A percentile compares a stretch with the other conserved stretches of the same genome.
These are phyloP conservation scores for Periconia macrospinosa DNA, from an alignment of 2,329 filamentous ascomycete species.

Conservation along the genomic window DNA sequence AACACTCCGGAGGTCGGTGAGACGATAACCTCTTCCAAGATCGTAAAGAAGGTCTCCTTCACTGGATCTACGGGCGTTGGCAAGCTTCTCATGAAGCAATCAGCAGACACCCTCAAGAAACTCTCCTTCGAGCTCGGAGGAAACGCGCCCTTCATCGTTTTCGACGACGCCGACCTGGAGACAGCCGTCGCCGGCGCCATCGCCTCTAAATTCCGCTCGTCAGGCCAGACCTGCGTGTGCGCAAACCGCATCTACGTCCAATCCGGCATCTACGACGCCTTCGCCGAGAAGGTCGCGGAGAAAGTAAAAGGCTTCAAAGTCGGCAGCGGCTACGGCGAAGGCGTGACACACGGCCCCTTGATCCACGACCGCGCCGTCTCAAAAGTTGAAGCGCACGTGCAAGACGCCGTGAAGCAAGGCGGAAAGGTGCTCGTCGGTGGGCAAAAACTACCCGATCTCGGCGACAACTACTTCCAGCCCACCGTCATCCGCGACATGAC, in stretches of 20 bases:
- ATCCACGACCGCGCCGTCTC: slow-evolving; percentile 76
- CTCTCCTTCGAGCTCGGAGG: slow-evolving; percentile 89
- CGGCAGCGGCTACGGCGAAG: slow-evolving; percentile 71
- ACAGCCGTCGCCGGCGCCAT: slow-evolving; percentile 81
- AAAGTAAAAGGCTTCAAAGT: slow-evolving; percentile 76
- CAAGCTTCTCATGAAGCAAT: slow-evolving; percentile 86
- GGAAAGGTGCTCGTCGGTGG: slow-evolving; percentile 54
- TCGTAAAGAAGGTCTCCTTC: slow-evolving; percentile 88
- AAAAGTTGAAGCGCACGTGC: slow-evolving; percentile 41
- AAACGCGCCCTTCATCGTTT: slow-evolving; percentile 95
- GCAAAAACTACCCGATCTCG: slow-evolving; percentile 71
- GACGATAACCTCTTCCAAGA: slow-evolving; percentile 73
- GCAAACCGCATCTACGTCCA: slow-evolving; percentile 81
- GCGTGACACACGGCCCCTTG: slow-evolving; percentile 76
- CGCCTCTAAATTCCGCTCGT: slow-evolving; percentile 87
- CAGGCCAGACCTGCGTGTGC: slow-evolving; percentile 89
- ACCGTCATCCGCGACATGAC: slow-evolving; percentile 90
- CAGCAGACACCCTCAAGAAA: slow-evolving; percentile 80
- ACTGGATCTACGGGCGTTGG: slow-evolving; percentile 73
- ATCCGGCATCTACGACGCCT: slow-evolving; percentile 74
- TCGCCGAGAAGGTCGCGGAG: slow-evolving; percentile 68
- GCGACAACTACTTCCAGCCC: slow-evolving; percentile 84
- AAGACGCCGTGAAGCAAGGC: slow-evolving; percentile 37
- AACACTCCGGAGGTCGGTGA: slow-evolving; percentile 82
- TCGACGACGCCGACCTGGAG: slow-evolving; percentile 91